Evolutionary conservation across 2,329 filamentous ascomycete genomes (phyloP).

Genomic region (Thelonectria olida): DNA sequence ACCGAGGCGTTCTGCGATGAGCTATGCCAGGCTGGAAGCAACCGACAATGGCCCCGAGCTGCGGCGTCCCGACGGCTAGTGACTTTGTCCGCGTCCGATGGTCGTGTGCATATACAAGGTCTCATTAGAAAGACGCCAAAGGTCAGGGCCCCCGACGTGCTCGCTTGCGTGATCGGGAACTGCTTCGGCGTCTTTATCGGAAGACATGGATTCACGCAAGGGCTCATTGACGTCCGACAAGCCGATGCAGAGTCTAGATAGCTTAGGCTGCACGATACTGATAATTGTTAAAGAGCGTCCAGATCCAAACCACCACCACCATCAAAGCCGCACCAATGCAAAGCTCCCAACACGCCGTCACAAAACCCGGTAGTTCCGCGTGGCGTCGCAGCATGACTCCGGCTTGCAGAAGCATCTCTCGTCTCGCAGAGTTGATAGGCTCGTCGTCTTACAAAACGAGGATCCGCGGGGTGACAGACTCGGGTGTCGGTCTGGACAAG

Average conservation of each 20-base stretch:
- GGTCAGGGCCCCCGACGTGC: conserved; percentile 22
- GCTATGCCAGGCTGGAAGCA: conserved; percentile 13
- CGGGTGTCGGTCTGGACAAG: conserved; percentile 21
- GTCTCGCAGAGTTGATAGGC: conserved; percentile 12
- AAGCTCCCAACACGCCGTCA: neutral
- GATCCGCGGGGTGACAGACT: neutral
- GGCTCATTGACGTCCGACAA: neutral
- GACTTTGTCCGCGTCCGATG: conserved; percentile 14
- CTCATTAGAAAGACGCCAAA: conserved; percentile 20
- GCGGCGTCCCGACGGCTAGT: conserved; percentile 6
- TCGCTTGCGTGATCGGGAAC: conserved; percentile 10
- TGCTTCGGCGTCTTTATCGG: neutral
- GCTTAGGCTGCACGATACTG: too few relatives aligned
- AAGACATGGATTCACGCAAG: neutral
- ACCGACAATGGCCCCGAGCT: conserved; percentile 12
- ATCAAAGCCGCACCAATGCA: conserved; percentile 24
- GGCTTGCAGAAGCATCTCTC: neutral
- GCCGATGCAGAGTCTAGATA: too few relatives aligned
- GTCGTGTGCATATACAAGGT: conserved; percentile 13
- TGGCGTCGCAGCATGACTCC: conserved; percentile 4
- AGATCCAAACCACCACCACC: too few relatives aligned
- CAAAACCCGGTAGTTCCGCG: neutral
- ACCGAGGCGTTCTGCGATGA: conserved; percentile 3
- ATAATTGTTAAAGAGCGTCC: too few relatives aligned
- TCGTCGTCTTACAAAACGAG: neutral